A percentile compares a stretch with the other conserved stretches of the same genome.
phyloP scores from a whole-genome alignment of 352 stramenopile genomes.

The Pythium aphanidermatum region DNA sequence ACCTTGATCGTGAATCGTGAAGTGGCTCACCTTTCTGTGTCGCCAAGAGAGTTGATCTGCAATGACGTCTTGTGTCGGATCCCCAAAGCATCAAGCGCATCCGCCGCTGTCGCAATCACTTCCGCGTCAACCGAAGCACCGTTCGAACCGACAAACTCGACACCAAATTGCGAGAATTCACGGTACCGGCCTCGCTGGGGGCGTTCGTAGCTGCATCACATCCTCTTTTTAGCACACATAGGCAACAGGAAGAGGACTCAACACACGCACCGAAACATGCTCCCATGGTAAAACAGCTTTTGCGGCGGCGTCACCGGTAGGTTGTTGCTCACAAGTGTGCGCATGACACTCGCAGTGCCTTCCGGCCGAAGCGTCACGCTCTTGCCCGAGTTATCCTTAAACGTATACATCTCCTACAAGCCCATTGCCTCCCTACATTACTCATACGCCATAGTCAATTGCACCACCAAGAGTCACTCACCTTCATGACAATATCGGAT shows the following conservation, averaged over 20 bases:
- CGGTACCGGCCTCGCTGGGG: conserved; percentile 81
- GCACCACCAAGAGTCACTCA: conserved; percentile 11
- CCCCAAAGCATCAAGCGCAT: conserved; percentile 45
- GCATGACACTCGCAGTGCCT: conserved; percentile 77
- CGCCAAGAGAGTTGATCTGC: conserved; percentile 80
- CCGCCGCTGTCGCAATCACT: conserved; percentile 74
- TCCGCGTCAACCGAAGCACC: conserved; percentile 76
- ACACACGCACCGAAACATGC: conserved; percentile 75
- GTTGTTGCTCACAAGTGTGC: conserved; percentile 74
- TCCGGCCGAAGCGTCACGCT: conserved; percentile 82
- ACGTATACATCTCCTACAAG: conserved; percentile 86
- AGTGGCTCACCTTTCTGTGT: conserved; percentile 59
- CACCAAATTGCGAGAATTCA: conserved; percentile 86
- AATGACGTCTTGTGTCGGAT: conserved; percentile 57
- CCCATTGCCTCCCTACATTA: background rate
- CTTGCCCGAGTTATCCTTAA: conserved; percentile 82
- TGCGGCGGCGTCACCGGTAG: conserved; percentile 64
- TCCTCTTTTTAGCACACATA: background rate
- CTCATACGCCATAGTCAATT: background rate
- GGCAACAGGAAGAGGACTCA: background rate
- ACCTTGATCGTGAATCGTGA: background rate
- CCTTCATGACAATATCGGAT: conserved; percentile 88
- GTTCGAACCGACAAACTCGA: conserved; percentile 79
- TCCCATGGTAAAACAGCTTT: conserved; percentile 79
- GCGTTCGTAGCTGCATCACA: conserved; percentile 65